Evolutionary conservation across 176 grass and related monocot species (phyloP).

Genomic region (Aegilops bicornis): DNA sequence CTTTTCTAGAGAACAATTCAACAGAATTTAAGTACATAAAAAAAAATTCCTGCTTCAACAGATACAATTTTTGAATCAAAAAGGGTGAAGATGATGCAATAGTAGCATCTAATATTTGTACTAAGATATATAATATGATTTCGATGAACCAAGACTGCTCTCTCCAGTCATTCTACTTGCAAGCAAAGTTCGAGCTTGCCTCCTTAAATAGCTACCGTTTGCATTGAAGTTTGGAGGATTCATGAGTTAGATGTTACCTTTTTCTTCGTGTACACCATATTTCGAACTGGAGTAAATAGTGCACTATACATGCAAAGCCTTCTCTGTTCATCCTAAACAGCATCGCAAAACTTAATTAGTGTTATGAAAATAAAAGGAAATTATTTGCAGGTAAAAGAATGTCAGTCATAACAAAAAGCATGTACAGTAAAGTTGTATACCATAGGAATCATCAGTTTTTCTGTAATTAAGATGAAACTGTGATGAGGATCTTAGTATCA

Average conservation of each 20-base stretch:
- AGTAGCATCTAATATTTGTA: too few relatives aligned
- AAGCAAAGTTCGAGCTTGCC: not conserved
- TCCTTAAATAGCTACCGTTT: not conserved
- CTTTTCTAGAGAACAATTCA: too few relatives aligned
- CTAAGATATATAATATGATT: not conserved
- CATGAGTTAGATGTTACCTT: conserved; percentile 43
- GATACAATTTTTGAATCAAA: not conserved
- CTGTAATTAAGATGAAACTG: too few relatives aligned
- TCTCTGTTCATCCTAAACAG: conserved; percentile 70
- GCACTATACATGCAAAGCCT: conserved; percentile 79
- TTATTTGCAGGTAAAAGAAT: not conserved
- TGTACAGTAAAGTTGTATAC: not conserved
- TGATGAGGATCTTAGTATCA: too few relatives aligned
- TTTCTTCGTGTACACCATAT: conserved; percentile 64
- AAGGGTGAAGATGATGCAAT: not conserved
- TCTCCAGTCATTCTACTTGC: conserved; percentile 5
- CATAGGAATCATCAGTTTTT: too few relatives aligned
- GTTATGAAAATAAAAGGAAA: conserved; percentile 9
- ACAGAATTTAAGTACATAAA: too few relatives aligned
- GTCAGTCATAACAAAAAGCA: not conserved
- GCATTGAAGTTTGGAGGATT: conserved; percentile 12
- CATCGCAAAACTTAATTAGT: conserved; percentile 14
- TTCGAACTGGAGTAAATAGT: conserved; percentile 67
- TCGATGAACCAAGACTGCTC: not conserved
- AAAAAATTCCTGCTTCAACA: too few relatives aligned